A percentile compares a stretch with the other conserved stretches of the same genome.
Conservation (phyloP, 352 stramenopile species). For the Phytophthora parvispora region DNA sequence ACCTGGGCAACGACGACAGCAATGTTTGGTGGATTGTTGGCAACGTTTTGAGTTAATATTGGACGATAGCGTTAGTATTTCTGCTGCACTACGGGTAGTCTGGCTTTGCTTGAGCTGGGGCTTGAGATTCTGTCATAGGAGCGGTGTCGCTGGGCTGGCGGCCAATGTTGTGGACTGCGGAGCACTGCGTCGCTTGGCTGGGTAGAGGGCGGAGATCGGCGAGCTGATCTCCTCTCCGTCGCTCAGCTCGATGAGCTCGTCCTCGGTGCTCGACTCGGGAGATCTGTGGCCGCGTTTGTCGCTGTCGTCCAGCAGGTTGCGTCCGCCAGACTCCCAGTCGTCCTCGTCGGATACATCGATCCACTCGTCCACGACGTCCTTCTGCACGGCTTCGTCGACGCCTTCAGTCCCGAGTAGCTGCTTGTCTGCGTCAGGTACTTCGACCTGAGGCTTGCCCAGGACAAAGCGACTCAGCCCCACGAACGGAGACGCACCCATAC, state of each 20-base stretch:
- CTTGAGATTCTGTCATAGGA: not conserved
- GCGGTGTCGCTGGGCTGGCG: not conserved
- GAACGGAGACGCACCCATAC: conserved; percentile 5
- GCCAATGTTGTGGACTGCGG: not conserved
- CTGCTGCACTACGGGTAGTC: too few relatives aligned
- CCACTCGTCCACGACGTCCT: conserved; percentile 12
- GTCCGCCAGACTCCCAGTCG: conserved; percentile 28
- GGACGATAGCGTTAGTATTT: too few relatives aligned
- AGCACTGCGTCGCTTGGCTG: conserved; percentile 1
- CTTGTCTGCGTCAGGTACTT: conserved; percentile 16
- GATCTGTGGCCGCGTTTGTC: not conserved
- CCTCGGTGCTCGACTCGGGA: conserved; percentile 29
- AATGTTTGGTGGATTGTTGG: not conserved
- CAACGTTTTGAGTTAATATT: not conserved
- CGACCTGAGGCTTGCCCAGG: conserved; percentile 12
- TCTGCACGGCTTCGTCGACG: conserved; percentile 6
- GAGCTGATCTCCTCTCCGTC: conserved; percentile 40
- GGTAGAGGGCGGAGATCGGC: conserved; percentile 5
- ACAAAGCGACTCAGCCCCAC: conserved; percentile 5
- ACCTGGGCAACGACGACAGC: not conserved
- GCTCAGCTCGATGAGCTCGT: conserved; percentile 50
- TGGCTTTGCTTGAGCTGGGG: not conserved
- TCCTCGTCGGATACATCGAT: conserved; percentile 19
- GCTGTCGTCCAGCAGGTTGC: conserved; percentile 26
- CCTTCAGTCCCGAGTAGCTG: conserved; percentile 18